Evolutionary conservation across 805 yeast genomes (phyloP).

Genomic region (Cephaloascus fragrans): DNA sequence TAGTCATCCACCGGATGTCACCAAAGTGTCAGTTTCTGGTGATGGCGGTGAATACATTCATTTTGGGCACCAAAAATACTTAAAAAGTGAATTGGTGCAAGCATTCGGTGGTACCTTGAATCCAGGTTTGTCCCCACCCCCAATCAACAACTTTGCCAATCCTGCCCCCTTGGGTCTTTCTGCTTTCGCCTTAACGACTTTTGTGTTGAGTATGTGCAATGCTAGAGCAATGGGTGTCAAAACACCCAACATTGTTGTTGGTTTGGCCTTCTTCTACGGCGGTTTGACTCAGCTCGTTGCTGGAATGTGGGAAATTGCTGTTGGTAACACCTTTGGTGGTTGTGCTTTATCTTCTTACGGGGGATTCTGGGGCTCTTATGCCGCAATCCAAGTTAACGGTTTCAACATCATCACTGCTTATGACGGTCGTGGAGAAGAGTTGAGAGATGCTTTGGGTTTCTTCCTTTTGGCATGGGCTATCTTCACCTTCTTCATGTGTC

Average conservation of each 20-base stretch:
- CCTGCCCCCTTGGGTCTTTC: constrained; percentile 58
- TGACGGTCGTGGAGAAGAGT: constrained; percentile 21
- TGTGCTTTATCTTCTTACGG: constrained; percentile 56
- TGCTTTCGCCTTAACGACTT: constrained; percentile 56
- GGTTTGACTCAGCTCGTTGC: constrained; percentile 52
- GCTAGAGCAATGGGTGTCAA: constrained; percentile 44
- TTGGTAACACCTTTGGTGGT: constrained; percentile 61
- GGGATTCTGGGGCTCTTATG: constrained; percentile 62
- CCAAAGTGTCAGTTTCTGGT: constrained; percentile 23
- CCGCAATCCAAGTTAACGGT: constrained; percentile 46
- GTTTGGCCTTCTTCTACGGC: constrained; percentile 53
- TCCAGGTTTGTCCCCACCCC: constrained; percentile 46
- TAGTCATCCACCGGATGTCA: constrained; percentile 6
- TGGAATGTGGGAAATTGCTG: constrained; percentile 57
- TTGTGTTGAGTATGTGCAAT: constrained; percentile 46
- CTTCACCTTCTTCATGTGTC: constrained; percentile 43
- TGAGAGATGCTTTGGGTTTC: constrained; percentile 46
- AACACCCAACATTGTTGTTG: constrained; percentile 44
- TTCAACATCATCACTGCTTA: constrained; percentile 55
- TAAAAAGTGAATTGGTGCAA: constrained; percentile 43
- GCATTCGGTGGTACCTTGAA: constrained; percentile 83
- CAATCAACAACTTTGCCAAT: constrained; percentile 46
- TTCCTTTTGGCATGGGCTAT: constrained; percentile 54
- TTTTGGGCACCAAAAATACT: constrained; percentile 65
- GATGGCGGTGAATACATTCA: constrained; percentile 54